phyloP scores from a whole-genome alignment of 305 asterid genomes.

The Andrographis paniculata region DNA sequence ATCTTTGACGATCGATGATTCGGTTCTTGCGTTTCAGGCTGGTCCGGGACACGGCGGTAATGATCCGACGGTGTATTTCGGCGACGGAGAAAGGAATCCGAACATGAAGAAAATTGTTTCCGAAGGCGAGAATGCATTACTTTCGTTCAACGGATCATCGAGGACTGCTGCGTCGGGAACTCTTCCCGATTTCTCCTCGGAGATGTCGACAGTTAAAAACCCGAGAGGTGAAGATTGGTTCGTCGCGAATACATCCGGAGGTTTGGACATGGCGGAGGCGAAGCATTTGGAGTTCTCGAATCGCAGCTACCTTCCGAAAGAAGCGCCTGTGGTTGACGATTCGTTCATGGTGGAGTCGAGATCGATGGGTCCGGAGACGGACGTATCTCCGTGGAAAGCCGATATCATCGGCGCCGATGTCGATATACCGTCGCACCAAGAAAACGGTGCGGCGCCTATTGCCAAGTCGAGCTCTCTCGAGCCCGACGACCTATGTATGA shows the following conservation, averaged over 20 bases:
- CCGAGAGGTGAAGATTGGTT: conserved; percentile 61
- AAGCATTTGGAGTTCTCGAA: conserved; percentile 25
- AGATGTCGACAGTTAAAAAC: conserved; percentile 35
- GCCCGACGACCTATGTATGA: conserved; percentile 69
- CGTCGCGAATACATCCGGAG: conserved; percentile 33
- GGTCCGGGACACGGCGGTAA: conserved; percentile 26
- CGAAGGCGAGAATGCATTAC: conserved; percentile 33
- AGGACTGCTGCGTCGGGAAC: conserved; percentile 20
- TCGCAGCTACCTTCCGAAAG: conserved; percentile 22
- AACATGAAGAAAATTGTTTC: conserved; percentile 34
- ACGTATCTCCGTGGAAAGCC: conserved; percentile 53
- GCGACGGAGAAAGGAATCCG: conserved; percentile 36
- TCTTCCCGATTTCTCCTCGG: conserved; percentile 40
- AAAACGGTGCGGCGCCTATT: conserved; percentile 22
- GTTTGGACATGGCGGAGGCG: conserved; percentile 20
- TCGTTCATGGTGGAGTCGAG: conserved; percentile 67
- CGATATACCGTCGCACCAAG: conserved; percentile 21
- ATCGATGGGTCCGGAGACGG: conserved; percentile 26
- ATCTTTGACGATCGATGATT: conserved; percentile 36
- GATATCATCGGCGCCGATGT: conserved; percentile 49
- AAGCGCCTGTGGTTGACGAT: conserved; percentile 45
- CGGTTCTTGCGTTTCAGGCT: conserved; percentile 38
- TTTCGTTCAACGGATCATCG: conserved; percentile 30
- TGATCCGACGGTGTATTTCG: conserved; percentile 30
- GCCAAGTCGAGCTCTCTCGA: conserved; percentile 25